Percentiles rank a stretch among this genome's conserved stretches.
phyloP scores from a whole-genome alignment of 2,329 filamentous ascomycete species.

The Cercospora berteroae region DNA sequence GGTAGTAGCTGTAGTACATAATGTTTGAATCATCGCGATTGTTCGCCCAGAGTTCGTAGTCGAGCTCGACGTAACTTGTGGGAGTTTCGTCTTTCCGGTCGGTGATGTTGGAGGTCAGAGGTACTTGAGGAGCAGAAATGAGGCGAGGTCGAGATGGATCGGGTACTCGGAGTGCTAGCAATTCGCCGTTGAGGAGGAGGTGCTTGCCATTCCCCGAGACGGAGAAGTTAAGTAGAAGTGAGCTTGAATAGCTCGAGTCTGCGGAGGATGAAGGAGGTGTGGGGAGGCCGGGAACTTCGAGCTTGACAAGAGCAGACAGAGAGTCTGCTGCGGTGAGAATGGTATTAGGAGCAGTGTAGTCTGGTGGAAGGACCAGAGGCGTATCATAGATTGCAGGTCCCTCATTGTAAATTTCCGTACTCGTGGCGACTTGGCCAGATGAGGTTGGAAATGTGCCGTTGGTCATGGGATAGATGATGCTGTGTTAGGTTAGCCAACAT shows the following conservation, averaged over 20 bases:
- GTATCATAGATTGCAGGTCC: not conserved
- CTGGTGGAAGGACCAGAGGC: not conserved
- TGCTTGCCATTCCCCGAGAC: constrained; percentile 11
- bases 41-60: constrained; percentile 15
- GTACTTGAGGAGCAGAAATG: constrained; percentile 4
- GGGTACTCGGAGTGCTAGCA: constrained; percentile 13
- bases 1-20: constrained; percentile 17
- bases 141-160: constrained; percentile 11
- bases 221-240: constrained; percentile 7
- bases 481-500: not conserved
- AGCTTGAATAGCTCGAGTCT: not conserved
- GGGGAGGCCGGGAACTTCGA: constrained; percentile 10
- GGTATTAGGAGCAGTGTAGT: constrained; percentile 4
- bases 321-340: constrained; percentile 9
- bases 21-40: constrained; percentile 18
- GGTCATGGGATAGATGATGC: constrained; percentile 12
- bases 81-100: not conserved
- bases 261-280: not conserved
- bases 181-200: constrained; percentile 12
- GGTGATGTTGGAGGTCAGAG: not conserved
- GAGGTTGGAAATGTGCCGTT: constrained; percentile 8
- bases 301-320: constrained; percentile 14
- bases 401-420: not conserved
- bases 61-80: not conserved
- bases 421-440: not conserved